Conservation (phyloP, 257 asterid species). For the Solanum virginianum region DNA sequence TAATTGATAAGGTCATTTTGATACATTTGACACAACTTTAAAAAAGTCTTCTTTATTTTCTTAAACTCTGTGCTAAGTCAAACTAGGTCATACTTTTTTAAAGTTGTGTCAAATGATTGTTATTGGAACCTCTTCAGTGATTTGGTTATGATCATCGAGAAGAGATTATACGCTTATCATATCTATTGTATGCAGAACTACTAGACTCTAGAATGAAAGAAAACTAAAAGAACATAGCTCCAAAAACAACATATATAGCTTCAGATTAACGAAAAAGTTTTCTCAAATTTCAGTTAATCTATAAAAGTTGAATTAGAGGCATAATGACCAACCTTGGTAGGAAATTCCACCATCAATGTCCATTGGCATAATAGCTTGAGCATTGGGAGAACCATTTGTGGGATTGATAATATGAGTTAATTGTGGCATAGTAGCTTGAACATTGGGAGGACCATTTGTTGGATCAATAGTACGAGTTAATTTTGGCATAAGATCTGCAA, state of each 20-base stretch:
- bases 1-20: no score
- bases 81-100: no score
- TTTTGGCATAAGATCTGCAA: conserved; percentile 52
- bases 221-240: neutral
- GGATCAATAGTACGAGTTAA: conserved; percentile 50
- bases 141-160: neutral
- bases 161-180: neutral
- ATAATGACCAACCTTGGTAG: neutral
- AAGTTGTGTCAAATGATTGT: no score
- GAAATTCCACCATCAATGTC: conserved; percentile 70
- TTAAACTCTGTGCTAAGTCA: no score
- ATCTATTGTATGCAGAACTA: neutral
- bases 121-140: neutral
- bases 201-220: neutral
- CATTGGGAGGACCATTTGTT: conserved; percentile 59
- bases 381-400: conserved; percentile 58
- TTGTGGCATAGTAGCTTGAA: conserved; percentile 51
- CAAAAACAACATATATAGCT: neutral
- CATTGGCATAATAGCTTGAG: conserved; percentile 47
- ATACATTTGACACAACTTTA: no score
- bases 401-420: conserved; percentile 52
- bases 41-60: no score
- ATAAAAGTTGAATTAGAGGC: neutral
- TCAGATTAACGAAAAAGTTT: neutral
- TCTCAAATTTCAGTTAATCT: neutral